Percentiles rank a stretch among this genome's conserved stretches.
phyloP scores from a whole-genome alignment of 305 asterid species.

The Fraxinus baroniana region DNA sequence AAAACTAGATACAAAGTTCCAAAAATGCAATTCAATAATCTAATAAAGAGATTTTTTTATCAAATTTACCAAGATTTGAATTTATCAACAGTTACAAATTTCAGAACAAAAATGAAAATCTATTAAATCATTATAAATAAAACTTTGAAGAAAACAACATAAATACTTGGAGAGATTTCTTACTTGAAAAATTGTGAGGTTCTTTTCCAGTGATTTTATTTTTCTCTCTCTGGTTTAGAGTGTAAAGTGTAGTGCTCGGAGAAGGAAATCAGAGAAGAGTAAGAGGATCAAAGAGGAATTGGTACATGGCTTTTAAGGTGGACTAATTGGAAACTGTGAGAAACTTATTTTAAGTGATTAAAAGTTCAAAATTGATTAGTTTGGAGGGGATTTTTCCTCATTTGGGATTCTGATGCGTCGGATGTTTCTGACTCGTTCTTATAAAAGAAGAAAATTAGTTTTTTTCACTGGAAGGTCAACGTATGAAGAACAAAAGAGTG shows the following conservation, averaged over 20 bases:
- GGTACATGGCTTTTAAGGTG: background rate
- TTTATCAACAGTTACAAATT: background rate
- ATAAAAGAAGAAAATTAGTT: background rate
- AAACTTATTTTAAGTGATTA: background rate
- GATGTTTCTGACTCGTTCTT: background rate
- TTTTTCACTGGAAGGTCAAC: background rate
- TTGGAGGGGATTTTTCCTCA: background rate
- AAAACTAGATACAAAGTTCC: background rate
- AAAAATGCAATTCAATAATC: background rate
- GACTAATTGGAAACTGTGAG: background rate
- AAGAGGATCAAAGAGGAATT: background rate
- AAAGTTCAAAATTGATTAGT: background rate
- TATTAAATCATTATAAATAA: background rate
- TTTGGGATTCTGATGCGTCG: background rate
- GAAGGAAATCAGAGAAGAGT: background rate
- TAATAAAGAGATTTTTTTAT: background rate
- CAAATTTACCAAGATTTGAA: background rate
- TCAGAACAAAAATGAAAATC: background rate
- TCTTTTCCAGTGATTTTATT: background rate
- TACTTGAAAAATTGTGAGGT: background rate
- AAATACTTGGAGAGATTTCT: background rate
- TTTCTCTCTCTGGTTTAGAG: background rate
- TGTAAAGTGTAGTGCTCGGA: background rate
- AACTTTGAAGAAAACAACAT: background rate
- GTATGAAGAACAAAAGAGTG: background rate